A percentile compares a stretch with the other conserved stretches of the same genome.
Conservation (phyloP, 768 basidiomycete species). For the Rhodotorula graminis region DNA sequence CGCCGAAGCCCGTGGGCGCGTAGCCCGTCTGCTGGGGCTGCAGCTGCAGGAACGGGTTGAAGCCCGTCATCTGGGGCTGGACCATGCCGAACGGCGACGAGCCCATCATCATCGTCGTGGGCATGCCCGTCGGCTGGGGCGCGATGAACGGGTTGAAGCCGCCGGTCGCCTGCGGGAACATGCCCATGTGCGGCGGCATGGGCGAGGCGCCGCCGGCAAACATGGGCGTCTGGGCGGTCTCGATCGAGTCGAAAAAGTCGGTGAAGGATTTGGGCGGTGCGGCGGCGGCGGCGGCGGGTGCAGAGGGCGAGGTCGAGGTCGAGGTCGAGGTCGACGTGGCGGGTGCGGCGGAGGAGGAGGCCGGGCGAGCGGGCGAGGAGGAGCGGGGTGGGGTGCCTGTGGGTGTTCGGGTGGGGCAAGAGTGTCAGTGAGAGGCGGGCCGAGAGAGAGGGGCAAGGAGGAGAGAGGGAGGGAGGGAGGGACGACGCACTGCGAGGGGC, state of each 20-base stretch:
- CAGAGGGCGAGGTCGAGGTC: conserved; percentile 39
- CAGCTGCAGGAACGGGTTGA: conserved; percentile 15
- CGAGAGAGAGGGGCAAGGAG: no score
- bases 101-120: conserved; percentile 41
- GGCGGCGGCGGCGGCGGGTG: conserved; percentile 32
- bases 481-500: conserved; percentile 1
- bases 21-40: conserved; percentile 9
- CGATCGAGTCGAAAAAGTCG: conserved; percentile 88
- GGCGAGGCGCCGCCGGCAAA: conserved; percentile 53
- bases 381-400: conserved; percentile 23
- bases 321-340: conserved; percentile 34
- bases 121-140: conserved; percentile 50
- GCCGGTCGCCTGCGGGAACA: conserved; percentile 51
- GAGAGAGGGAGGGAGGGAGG: neutral
- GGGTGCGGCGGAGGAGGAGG: conserved; percentile 25
- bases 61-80: conserved; percentile 46
- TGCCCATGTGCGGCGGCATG: conserved; percentile 44
- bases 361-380: conserved; percentile 35
- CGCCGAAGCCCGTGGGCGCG: neutral
- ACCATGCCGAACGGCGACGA: neutral
- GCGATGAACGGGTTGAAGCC: conserved; percentile 71
- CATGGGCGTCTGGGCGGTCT: conserved; percentile 68
- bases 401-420: neutral
- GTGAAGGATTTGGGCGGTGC: conserved; percentile 55
- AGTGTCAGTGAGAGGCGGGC: neutral